phyloP scores from a whole-genome alignment of 2,329 filamentous ascomycete species.

The Aureobasidium sp. region DNA sequence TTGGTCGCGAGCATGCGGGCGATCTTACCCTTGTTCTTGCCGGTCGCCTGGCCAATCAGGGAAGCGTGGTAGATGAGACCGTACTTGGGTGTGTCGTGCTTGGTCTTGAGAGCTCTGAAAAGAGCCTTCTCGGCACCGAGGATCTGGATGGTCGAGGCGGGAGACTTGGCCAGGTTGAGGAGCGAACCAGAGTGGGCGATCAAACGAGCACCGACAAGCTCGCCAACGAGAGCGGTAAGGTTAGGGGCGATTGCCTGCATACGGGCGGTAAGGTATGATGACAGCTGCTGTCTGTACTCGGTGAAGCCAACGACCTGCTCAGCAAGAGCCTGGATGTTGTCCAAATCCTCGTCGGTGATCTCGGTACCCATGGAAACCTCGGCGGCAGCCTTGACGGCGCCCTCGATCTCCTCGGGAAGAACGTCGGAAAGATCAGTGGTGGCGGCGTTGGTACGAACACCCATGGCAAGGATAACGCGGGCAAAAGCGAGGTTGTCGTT shows the following conservation, averaged over 20 bases:
- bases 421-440: conserved; percentile 77
- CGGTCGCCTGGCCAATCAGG: conserved; percentile 91
- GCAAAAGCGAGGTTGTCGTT: conserved; percentile 96
- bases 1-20: conserved; percentile 93
- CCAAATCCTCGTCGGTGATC: conserved; percentile 84
- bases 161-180: conserved; percentile 89
- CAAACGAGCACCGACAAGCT: conserved; percentile 86
- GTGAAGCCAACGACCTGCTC: conserved; percentile 90
- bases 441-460: conserved; percentile 75
- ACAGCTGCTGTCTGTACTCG: conserved; percentile 81
- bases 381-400: conserved; percentile 83
- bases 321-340: conserved; percentile 85
- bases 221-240: conserved; percentile 84
- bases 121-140: conserved; percentile 97
- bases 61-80: conserved; percentile 90
- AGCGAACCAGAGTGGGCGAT: conserved; percentile 93
- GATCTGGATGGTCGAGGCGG: conserved; percentile 94
- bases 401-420: conserved; percentile 90
- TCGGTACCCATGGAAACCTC: conserved; percentile 99
- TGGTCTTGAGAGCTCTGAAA: conserved; percentile 96
- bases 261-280: conserved; percentile 79
- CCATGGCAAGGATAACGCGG: conserved; percentile 78
- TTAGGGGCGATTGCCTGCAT: conserved; percentile 98
- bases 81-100: conserved; percentile 98
- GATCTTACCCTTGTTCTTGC: conserved; percentile 99